phyloP scores from a whole-genome alignment of 495 filamentous ascomycete species.

The Hypoxylon rickii region DNA sequence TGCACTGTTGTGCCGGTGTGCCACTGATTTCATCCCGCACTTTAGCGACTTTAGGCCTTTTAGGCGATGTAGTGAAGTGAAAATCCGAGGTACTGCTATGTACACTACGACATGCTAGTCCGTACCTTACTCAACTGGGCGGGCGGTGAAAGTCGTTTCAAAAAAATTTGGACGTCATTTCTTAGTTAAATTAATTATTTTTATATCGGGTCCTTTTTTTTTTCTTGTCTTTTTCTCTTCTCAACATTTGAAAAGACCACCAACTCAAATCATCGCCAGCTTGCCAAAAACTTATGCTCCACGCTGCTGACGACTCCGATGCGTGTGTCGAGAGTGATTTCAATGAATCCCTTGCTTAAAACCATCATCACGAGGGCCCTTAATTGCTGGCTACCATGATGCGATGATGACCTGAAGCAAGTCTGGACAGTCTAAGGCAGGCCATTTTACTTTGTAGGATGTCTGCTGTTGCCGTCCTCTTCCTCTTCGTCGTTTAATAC shows the following conservation, averaged over 20 bases:
- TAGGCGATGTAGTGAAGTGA: too few species aligned
- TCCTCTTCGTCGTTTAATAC: too few species aligned
- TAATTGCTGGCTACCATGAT: conserved; percentile 83
- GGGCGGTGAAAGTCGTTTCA: conserved; percentile 24
- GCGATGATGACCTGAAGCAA: conserved; percentile 93
- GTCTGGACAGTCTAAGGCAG: conserved; percentile 43
- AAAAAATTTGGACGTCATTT: conserved; percentile 27
- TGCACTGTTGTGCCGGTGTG: conserved; percentile 14
- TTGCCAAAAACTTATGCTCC: conserved; percentile 51
- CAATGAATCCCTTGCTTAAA: conserved; percentile 80
- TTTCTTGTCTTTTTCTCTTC: conserved; percentile 35
- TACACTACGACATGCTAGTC: too few species aligned
- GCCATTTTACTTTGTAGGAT: conserved; percentile 1
- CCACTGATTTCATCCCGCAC: conserved; percentile 15
- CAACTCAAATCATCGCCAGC: conserved; percentile 93
- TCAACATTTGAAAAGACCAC: conserved; percentile 72
- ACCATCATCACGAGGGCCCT: conserved; percentile 98
- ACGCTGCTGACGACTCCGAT: conserved; percentile 87
- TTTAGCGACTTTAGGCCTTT: too few species aligned
- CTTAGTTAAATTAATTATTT: background rate
- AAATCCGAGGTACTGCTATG: too few species aligned
- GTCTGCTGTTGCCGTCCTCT: conserved; percentile 5
- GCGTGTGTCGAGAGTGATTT: conserved; percentile 80
- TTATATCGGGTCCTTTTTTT: conserved; percentile 14
- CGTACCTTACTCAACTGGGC: background rate